Percentiles rank a stretch among this genome's conserved stretches.
These are phyloP conservation scores for Coemansia sp. DNA, from an alignment of 192 early-diverging fungal species.

Conservation along the genomic window DNA sequence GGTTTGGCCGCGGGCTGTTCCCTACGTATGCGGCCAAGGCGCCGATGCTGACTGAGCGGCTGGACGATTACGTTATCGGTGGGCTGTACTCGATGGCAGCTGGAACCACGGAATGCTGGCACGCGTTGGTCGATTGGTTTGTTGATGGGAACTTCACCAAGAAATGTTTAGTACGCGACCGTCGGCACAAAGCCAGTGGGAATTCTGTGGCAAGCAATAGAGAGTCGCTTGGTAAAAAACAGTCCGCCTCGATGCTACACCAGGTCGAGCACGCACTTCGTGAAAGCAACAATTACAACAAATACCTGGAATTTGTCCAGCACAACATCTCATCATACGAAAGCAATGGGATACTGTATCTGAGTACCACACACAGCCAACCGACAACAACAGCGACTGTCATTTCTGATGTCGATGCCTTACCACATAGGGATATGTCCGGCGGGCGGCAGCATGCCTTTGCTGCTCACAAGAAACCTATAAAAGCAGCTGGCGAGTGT, in stretches of 20 bases:
- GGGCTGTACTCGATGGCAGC: constrained; percentile 56
- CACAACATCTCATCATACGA: constrained; percentile 7
- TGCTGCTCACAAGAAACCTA: constrained; percentile 1
- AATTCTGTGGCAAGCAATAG: neutral
- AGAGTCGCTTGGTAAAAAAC: neutral
- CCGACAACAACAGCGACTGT: neutral
- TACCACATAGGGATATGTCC: neutral
- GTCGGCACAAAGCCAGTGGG: neutral
- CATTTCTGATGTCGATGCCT: neutral
- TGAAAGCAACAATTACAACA: neutral
- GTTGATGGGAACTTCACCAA: constrained; percentile 34
- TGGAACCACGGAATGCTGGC: constrained; percentile 39
- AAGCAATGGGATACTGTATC: constrained; percentile 11
- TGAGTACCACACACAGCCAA: neutral
- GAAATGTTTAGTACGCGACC: constrained; percentile 32
- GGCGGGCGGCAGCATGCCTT: constrained; percentile 23
- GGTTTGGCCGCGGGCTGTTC: constrained; percentile 46
- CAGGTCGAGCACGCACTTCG: neutral
- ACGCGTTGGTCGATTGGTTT: constrained; percentile 34
- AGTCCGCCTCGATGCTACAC: neutral
- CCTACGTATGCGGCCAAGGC: constrained; percentile 53
- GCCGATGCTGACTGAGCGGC: constrained; percentile 74
- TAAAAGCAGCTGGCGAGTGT: constrained; percentile 1
- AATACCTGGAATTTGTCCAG: neutral
- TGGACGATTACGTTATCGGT: constrained; percentile 71